phyloP scores from a whole-genome alignment of 164 flowering plant genomes.

The Warburgia ugandensis region DNA sequence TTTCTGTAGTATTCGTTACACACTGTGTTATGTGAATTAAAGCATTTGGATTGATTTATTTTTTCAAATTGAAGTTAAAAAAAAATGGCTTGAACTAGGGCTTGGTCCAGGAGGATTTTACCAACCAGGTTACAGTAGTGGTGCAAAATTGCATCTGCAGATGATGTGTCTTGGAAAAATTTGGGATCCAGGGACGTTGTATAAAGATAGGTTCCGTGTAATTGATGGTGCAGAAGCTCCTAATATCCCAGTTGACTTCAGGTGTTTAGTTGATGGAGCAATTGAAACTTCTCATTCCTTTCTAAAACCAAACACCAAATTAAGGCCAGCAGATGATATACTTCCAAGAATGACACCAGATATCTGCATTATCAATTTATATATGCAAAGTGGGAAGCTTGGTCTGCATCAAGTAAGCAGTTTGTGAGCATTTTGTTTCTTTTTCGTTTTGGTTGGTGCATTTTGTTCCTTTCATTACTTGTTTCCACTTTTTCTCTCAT shows the following conservation, averaged over 20 bases:
- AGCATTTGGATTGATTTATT: too few species aligned
- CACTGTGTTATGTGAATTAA: too few species aligned
- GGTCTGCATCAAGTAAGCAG: conserved; percentile 89
- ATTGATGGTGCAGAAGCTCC: conserved; percentile 57
- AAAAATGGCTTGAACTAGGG: conserved; percentile 58
- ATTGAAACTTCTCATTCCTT: conserved; percentile 37
- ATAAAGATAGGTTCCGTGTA: conserved; percentile 28
- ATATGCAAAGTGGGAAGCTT: conserved; percentile 48
- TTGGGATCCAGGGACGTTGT: conserved; percentile 73
- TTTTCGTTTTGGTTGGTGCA: not conserved
- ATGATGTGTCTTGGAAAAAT: conserved; percentile 93
- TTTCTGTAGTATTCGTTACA: too few species aligned
- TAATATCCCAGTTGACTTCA: conserved; percentile 40
- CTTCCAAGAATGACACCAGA: conserved; percentile 62
- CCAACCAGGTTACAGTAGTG: conserved; percentile 61
- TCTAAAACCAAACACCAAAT: conserved; percentile 12
- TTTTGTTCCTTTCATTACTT: not conserved
- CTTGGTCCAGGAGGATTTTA: conserved; percentile 72
- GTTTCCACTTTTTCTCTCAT: not conserved
- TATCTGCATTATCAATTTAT: conserved; percentile 76
- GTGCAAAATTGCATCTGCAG: conserved; percentile 44
- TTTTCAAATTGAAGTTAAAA: conserved; percentile 47
- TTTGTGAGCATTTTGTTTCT: not conserved
- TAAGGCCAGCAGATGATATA: conserved; percentile 16
- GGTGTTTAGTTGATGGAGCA: conserved; percentile 37